Conservation (phyloP, 2,329 filamentous ascomycete genomes). For the Aaosphaeria arxii region DNA sequence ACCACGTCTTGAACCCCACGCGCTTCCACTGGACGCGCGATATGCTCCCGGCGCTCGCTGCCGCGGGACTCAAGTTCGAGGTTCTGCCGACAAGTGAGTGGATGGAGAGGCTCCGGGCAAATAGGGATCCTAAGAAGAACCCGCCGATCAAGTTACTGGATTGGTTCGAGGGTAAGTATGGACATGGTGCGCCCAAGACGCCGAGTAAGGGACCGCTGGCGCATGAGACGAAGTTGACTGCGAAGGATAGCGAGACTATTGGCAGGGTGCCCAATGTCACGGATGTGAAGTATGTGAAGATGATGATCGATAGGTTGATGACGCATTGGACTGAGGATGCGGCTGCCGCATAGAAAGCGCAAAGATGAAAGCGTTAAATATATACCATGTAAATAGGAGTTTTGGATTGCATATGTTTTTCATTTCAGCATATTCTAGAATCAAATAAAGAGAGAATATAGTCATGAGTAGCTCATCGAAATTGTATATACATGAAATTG, state of each 20-base stretch:
- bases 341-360: too few species aligned
- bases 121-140: slow-evolving; percentile 19
- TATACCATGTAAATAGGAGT: too few species aligned
- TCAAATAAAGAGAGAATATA: too few species aligned
- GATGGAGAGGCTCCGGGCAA: slow-evolving; percentile 21
- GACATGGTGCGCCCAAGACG: slow-evolving; percentile 4
- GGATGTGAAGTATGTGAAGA: slow-evolving; percentile 10
- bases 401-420: too few species aligned
- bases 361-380: too few species aligned
- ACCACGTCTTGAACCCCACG: slow-evolving; percentile 52
- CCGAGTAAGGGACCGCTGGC: slow-evolving; percentile 9
- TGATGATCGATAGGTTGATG: slow-evolving; percentile 12
- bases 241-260: neutral
- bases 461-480: too few species aligned
- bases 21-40: slow-evolving; percentile 54
- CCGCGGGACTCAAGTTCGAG: slow-evolving; percentile 38
- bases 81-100: slow-evolving; percentile 17
- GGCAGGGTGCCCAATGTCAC: neutral
- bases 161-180: slow-evolving; percentile 29
- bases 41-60: slow-evolving; percentile 49
- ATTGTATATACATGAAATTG: too few species aligned
- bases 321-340: neutral
- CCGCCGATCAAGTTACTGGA: slow-evolving; percentile 27
- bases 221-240: slow-evolving; percentile 7
- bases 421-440: too few species aligned